phyloP scores from a whole-genome alignment of 2,329 filamentous ascomycete genomes.

The Arthrinium phaeospermum region DNA sequence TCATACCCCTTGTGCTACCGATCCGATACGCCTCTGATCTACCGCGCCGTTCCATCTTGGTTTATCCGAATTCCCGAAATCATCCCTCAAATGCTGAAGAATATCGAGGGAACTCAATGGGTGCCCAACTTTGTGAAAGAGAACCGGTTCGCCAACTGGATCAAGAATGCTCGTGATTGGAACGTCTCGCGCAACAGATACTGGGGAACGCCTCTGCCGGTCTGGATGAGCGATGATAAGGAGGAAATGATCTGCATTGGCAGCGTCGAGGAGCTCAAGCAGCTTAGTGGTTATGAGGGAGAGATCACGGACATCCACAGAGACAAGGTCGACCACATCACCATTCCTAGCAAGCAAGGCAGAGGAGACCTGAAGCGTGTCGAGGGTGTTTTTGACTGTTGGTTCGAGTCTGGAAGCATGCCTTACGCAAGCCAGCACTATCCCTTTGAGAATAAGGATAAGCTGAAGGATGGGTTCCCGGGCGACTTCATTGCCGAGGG shows the following conservation, averaged over 20 bases:
- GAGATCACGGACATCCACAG: slow-evolving; percentile 87
- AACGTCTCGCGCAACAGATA: slow-evolving; percentile 93
- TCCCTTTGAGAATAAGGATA: slow-evolving; percentile 86
- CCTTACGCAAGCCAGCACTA: slow-evolving; percentile 91
- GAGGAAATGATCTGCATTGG: slow-evolving; percentile 88
- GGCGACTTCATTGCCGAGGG: slow-evolving; percentile 95
- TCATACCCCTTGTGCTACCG: slow-evolving; percentile 94
- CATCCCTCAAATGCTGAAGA: slow-evolving; percentile 86
- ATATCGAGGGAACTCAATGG: slow-evolving; percentile 90
- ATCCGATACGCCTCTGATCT: slow-evolving; percentile 94
- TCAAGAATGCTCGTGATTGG: slow-evolving; percentile 90
- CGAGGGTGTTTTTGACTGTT: slow-evolving; percentile 93
- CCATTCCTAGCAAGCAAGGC: slow-evolving; percentile 87
- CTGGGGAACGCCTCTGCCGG: slow-evolving; percentile 91
- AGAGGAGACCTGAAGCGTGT: slow-evolving; percentile 82
- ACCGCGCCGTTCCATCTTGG: slow-evolving; percentile 91
- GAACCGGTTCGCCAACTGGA: slow-evolving; percentile 89
- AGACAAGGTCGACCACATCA: slow-evolving; percentile 92
- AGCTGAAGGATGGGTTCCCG: slow-evolving; percentile 81
- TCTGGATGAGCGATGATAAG: slow-evolving; percentile 90
- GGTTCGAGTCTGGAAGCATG: slow-evolving; percentile 97
- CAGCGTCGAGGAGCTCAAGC: slow-evolving; percentile 81
- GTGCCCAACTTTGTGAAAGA: slow-evolving; percentile 91
- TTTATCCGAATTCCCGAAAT: slow-evolving; percentile 88
- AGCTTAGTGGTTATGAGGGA: slow-evolving; percentile 84